These are phyloP conservation scores for Cornus controversa DNA, from an alignment of 148 eudicot genomes.

Conservation along the genomic window DNA sequence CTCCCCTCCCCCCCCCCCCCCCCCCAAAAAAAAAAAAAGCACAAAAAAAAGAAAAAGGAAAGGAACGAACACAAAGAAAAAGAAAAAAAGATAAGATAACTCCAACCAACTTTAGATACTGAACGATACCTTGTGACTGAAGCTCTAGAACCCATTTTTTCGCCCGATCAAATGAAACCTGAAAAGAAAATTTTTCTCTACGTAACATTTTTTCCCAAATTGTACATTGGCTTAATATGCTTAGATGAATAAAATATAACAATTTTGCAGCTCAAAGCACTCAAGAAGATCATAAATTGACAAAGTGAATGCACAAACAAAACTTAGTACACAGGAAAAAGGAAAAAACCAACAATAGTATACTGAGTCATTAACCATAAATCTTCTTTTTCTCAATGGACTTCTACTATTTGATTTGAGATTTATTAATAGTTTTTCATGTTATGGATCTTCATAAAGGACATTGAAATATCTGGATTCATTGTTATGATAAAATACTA, in stretches of 20 bases:
- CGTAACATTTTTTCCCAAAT: background rate
- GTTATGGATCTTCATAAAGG: no score
- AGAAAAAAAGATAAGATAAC: no score
- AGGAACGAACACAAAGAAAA: background rate
- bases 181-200: background rate
- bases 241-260: background rate
- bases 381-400: no score
- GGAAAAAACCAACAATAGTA: background rate
- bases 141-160: constrained; percentile 28
- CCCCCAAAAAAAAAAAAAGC: background rate
- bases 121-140: constrained; percentile 25
- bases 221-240: background rate
- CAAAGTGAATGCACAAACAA: background rate
- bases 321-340: background rate
- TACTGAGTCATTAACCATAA: no score
- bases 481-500: no score
- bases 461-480: no score
- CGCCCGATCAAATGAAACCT: constrained; percentile 21
- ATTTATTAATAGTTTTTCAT: no score
- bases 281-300: background rate
- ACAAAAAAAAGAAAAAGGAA: background rate
- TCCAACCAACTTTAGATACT: background rate
- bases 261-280: background rate
- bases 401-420: no score
- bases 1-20: no score